Evolutionary conservation across 2,329 filamentous ascomycete genomes (phyloP).

Genomic region (Monosporascus sp.): DNA sequence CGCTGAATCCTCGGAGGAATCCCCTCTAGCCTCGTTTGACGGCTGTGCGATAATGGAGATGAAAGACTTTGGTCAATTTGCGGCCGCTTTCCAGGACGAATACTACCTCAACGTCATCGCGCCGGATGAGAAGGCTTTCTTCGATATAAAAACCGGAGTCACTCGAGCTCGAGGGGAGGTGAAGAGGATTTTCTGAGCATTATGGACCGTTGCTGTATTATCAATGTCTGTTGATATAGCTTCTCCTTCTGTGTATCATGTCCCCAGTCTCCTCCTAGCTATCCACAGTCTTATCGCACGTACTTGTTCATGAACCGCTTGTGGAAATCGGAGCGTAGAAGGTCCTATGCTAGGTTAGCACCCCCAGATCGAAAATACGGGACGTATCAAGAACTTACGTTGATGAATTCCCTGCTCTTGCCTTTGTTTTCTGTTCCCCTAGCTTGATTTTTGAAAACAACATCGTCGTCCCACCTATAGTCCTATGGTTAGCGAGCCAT

Average conservation of each 20-base stretch:
- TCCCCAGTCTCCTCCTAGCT: neutral
- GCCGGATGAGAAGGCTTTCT: conserved; percentile 23
- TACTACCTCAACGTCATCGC: conserved; percentile 24
- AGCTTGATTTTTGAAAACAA: conserved; percentile 98
- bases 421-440: conserved; percentile 88
- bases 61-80: conserved; percentile 19
- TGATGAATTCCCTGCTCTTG: conserved; percentile 91
- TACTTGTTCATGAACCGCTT: conserved; percentile 87
- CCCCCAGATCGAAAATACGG: neutral
- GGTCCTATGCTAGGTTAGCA: conserved; percentile 50
- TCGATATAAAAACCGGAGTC: conserved; percentile 23
- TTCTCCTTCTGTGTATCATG: neutral
- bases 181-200: conserved; percentile 2
- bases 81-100: conserved; percentile 23
- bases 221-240: neutral
- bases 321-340: conserved; percentile 93
- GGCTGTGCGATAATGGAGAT: conserved; percentile 27
- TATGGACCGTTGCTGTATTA: too few relatives aligned
- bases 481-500: conserved; percentile 1
- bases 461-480: conserved; percentile 90
- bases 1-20: conserved; percentile 7
- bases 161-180: conserved; percentile 14
- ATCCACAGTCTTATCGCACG: conserved; percentile 38
- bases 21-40: conserved; percentile 20
- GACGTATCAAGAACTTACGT: conserved; percentile 51